Percentiles rank a stretch among this genome's conserved stretches.
Conservation (phyloP, 345 rosid genomes). For the Garcia nutans region DNA sequence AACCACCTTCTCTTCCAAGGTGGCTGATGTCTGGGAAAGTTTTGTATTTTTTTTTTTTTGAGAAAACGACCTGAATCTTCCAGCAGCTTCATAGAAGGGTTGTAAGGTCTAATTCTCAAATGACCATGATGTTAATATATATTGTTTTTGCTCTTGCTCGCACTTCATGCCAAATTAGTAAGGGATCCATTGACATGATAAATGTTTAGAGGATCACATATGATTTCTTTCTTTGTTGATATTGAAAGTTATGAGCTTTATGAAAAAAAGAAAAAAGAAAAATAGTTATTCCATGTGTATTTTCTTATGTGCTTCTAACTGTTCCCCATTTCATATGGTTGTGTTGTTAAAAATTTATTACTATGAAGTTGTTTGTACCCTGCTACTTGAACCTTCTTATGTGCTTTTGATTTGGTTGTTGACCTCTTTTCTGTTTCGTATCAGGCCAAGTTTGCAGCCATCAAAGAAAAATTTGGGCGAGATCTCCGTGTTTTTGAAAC, state of each 20-base stretch:
- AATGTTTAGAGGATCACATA: background rate
- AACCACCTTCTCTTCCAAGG: background rate
- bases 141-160: background rate
- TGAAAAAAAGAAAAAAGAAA: background rate
- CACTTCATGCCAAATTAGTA: background rate
- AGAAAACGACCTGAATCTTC: background rate
- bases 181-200: background rate
- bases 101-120: background rate
- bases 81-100: background rate
- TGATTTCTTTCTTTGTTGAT: background rate
- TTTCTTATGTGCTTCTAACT: background rate
- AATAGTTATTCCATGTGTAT: background rate
- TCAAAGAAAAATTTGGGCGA: slow-evolving; percentile 68
- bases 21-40: background rate
- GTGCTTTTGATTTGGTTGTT: background rate
- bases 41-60: background rate
- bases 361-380: background rate
- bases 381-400: background rate
- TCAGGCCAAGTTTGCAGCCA: slow-evolving; percentile 62
- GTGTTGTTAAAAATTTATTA: background rate
- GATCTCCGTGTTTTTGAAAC: slow-evolving; percentile 82
- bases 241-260: background rate
- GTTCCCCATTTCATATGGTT: background rate
- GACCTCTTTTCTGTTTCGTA: slow-evolving; percentile 13
- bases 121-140: background rate